phyloP scores from a whole-genome alignment of 345 rosid species.

The Gossypium rotundifolium region DNA sequence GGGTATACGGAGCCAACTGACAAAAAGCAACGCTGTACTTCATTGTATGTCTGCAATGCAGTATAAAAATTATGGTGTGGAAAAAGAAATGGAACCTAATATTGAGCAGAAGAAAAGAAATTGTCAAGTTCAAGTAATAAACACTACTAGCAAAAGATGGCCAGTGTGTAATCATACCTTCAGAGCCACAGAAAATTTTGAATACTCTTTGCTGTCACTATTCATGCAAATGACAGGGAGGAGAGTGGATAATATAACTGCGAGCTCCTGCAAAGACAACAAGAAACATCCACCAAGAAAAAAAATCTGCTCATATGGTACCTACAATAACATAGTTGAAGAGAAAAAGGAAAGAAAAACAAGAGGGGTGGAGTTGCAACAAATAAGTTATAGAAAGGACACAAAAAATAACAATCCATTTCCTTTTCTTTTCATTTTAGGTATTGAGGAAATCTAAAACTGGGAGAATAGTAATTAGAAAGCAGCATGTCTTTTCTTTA shows the following conservation, averaged over 20 bases:
- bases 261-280: conserved; percentile 57
- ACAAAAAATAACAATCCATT: background rate
- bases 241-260: conserved; percentile 78
- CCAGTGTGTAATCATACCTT: conserved; percentile 40
- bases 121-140: conserved; percentile 3
- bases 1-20: conserved; percentile 80
- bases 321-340: background rate
- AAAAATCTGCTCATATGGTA: background rate
- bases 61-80: background rate
- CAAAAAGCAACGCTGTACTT: conserved; percentile 91
- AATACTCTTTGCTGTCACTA: conserved; percentile 54
- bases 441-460: background rate
- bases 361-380: background rate
- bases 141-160: conserved; percentile 1
- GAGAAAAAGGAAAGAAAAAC: background rate
- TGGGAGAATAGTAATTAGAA: background rate
- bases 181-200: conserved; percentile 66
- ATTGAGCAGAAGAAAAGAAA: conserved; percentile 10
- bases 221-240: conserved; percentile 68
- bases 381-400: background rate
- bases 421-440: background rate
- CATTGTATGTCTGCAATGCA: conserved; percentile 77
- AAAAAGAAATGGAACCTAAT: background rate
- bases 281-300: background rate
- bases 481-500: background rate